Base-by-base conservation (phyloP, 176 grass and related monocot genomes). In the Oryza glaberrima region DNA sequence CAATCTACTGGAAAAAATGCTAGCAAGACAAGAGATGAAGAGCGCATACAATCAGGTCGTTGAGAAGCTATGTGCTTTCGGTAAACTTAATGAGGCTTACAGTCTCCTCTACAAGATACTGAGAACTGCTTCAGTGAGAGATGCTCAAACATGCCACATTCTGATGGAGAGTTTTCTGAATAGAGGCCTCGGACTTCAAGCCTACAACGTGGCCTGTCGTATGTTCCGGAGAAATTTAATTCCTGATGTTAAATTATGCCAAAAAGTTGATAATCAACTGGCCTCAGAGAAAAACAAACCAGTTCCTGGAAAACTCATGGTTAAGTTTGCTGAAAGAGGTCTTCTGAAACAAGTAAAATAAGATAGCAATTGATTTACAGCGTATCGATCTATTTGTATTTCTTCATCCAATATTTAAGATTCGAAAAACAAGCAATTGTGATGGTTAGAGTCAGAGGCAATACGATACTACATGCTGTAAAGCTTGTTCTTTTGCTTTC, bases 301-400 rank as follows among this genome's bases (percentile, higher is more conserved):
- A 77, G 80, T 85, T 65, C 85, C 87, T 76, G 81, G 89, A 77
- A 88, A 86, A 40, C 96, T 98, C 83, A 84, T 88, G 6, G 78
- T 75, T 79, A 95, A 93, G 85, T 93, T 95, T 72, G 66, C 90
- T 61, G 96, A 98, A 94, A 94, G 93, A 90, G 96, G 96, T 78
- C 63, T 93, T 35, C 44, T 80, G 41, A 90, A 82, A 79, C 85
- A 82, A 83, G 49, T 82, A 41, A 69, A 74, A 41, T 72, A 88
- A 72, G 79, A 72, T 25, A 63, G 58, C 58, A 45, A 49, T 84
- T 91, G 70, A 68, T 82, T 67, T 89, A 5, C 77, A 47, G 28
- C 30, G 23, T 52, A 40, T 17, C n/a, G 12, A 41, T 77, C 35
- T 77, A 67, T 20, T 34, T 77, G 23, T 23, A 6, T 77, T 73